Base-by-base conservation (phyloP, 345 rosid species). In the Eutrema japonicum region DNA sequence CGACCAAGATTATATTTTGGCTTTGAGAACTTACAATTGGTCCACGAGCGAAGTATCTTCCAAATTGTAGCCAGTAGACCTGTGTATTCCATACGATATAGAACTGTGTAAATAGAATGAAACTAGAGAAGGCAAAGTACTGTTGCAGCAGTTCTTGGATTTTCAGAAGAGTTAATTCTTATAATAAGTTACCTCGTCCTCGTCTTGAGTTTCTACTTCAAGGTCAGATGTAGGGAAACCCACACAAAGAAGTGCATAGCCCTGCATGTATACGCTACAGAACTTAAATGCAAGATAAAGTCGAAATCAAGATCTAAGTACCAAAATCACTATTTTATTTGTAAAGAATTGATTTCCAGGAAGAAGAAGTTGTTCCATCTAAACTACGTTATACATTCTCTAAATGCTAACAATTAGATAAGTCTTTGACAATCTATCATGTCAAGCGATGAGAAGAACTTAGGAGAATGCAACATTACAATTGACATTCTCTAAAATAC, bases 41-140 rank as follows among this genome's bases (percentile, higher is more conserved):
- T 81, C 98, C 97, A 76, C 93, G 90, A 3, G 98, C 98, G 57
- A 89, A 91, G 86, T 91, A 94, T 91, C 98, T 88, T 86, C 98
- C 98, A 73, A 94, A 94, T 66, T 94, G 97, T 77, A 93, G 97
- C 97, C 98, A 90, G 73, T 93, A 90, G 12, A 93, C 97, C 98
- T 93, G 88, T 62, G 68, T 57, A 53, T 32, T 51, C 16, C 70
- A 73, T 14, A 36, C 2, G 37, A 32, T 50, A 75, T 4, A 53
- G 29, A 72, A 68, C 22, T 13, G 1, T 45, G 27, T 26, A 40
- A 63, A 38, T 32, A 60, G 49, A 59, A 27, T 14, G 40, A 64
- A 53, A 64, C 18, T 51, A 54, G 37, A 54, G 65, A 6, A 62
- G 7, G 27, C 48, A 66, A 22, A 32, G 35, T 47, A n/a, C 11